Base-by-base conservation (phyloP, 2,329 filamentous ascomycete genomes). In the Ophiostoma quercus region DNA sequence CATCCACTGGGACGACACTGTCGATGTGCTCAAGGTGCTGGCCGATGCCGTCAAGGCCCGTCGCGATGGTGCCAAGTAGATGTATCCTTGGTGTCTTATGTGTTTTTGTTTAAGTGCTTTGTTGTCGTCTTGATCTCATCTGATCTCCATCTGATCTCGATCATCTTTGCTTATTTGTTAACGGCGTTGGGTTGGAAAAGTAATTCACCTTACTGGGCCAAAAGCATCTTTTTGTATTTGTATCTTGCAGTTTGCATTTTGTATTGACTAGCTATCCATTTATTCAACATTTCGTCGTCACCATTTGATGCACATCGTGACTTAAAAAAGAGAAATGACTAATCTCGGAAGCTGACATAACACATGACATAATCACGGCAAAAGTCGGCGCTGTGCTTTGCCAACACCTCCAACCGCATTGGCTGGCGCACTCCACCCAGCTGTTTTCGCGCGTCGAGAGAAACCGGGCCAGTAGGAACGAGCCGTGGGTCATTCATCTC, bases 1-100 rank as follows among this genome's bases (percentile, higher is more conserved):
- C 81, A 97, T 99, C 78, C 85, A 89, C 79, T 98, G 94, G 94
- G 88, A 94, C 73, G 92, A 96, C 75, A 98, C 95, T 3, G 89
- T 94, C 75, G 81, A 82, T 0, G 90, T 94, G 1, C 87, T 98
- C 12, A 90, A 90, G 74, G 84, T 84, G 67, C 86, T 99, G 63
- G 94, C 94, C 22, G 85, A 88, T 68, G 91, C 93, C 37, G 92
- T 97, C 69, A 88, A 89, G 77, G 86, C 90, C 78, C 86, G 92
- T 76, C 86, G 91, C 78, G 85, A 83, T 71, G 73, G 81, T 3
- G 72, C 76, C 3, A 5, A 41, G 22, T 60, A 25, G 43, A 41
- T 12, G 2, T 11, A 19, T 8, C 5, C 6, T 25, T 25, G 16
- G 1, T 37, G n/a, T 11, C 2, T 2, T 3, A 37, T 39, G 32